phyloP scores from a whole-genome alignment of 768 basidiomycete genomes.

The Tricholomella constricta region DNA sequence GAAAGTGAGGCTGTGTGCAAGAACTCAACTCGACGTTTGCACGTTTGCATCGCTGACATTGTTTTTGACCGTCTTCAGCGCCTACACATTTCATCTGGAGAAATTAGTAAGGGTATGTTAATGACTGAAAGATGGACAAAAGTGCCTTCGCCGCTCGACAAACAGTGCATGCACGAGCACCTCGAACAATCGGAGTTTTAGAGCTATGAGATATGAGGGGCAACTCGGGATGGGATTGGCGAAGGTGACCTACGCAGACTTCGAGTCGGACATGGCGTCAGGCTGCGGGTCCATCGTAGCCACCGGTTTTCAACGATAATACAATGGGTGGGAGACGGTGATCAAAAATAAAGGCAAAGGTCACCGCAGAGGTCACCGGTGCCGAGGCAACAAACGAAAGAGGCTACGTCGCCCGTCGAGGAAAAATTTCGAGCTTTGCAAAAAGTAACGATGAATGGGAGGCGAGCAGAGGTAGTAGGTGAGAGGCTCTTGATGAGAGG shows the following conservation, averaged over 20 bases:
- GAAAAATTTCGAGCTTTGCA: constrained; percentile 1
- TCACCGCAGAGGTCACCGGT: constrained; percentile 17
- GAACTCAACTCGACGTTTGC: constrained; percentile 69
- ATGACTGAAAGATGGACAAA: constrained; percentile 12
- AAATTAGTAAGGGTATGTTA: constrained; percentile 13
- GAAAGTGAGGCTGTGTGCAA: constrained; percentile 14
- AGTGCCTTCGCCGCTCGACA: constrained; percentile 81
- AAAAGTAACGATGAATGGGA: constrained; percentile 6
- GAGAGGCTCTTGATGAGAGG: constrained; percentile 19
- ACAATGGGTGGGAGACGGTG: constrained; percentile 35
- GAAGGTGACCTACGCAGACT: constrained; percentile 30
- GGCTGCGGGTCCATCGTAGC: constrained; percentile 40
- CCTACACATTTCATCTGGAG: constrained; percentile 89
- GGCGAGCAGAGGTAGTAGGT: constrained; percentile 10
- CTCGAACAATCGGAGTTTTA: constrained; percentile 53
- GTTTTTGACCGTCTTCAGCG: constrained; percentile 79
- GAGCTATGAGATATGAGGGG: constrained; percentile 21
- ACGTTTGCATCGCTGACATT: constrained; percentile 83
- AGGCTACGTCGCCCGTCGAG: constrained; percentile 4
- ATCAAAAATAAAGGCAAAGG: constrained; percentile 36
- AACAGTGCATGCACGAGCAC: constrained; percentile 76
- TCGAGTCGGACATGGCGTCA: constrained; percentile 34
- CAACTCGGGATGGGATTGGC: neutral
- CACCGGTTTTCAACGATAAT: constrained; percentile 37
- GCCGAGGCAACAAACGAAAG: constrained; percentile 6